Base-by-base conservation (phyloP, 1,284 basidiomycete species). In the Cerrena zonata region DNA sequence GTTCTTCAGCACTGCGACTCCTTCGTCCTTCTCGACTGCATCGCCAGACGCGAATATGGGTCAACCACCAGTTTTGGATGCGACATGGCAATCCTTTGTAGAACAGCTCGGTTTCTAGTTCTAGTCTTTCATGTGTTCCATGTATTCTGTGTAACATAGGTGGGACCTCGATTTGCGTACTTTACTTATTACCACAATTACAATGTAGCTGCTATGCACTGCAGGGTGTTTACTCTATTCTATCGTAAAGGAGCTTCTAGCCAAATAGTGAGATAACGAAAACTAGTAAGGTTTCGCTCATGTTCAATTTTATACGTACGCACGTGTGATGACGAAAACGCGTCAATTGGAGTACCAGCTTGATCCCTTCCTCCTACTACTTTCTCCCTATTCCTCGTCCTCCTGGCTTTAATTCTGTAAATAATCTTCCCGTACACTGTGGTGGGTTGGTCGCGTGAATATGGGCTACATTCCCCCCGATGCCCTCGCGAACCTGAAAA, bases 41-140 rank as follows among this genome's bases (percentile, higher is more conserved):
- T 18, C 39, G 7, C 43, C 47, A 7, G 38, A 41, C 4, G 34
- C 41, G 42, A 46, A 54, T 49, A 49, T 51, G 34, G 51, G 47
- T 43, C 41, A 44, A 15, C 56, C 65, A 13, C 61, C 71, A 1
- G 66, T 74, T 45, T 57, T 84, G 51, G 82, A 86, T 58, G 67
- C 79, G 23, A 76, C 79, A 0, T 86, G 83, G 83, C 77, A 80
- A 61, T 77, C 71, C 53, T 82, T 86, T 50, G 78, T 83, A 40
- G 80, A 84, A 61, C 83, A 86, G 58, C 69, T 86, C 47, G 83
- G 83, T 1, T 85, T 84, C 59, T 80, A 27, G 30, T n/a, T 10
- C 21, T n/a, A 22, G 39, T 19, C 30, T 34, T 40, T 7, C 51
- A 58, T 25, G 25, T 40, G 45, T n/a, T n/a, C n/a, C n/a, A n/a